Conservation (phyloP, 2,329 filamentous ascomycete genomes). For the Colletotrichum brevisporum region DNA sequence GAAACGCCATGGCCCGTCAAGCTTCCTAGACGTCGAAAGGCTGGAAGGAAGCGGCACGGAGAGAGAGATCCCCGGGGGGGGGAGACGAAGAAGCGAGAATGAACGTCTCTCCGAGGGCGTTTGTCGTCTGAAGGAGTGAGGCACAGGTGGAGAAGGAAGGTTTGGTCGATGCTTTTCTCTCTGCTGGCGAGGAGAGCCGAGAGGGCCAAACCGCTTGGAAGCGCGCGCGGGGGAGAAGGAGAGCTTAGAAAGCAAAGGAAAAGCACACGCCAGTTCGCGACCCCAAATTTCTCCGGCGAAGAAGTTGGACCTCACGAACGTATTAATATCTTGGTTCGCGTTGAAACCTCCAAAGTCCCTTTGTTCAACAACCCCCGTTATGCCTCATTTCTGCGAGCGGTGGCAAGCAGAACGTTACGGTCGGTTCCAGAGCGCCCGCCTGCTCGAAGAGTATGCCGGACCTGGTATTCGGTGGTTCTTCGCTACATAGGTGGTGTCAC, state of each 20-base stretch:
- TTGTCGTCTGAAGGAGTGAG: not conserved
- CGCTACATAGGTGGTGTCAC: not conserved
- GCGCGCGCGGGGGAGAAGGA: no score
- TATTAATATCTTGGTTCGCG: not conserved
- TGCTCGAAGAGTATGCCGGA: not conserved
- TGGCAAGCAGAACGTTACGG: not conserved
- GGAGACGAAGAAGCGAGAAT: not conserved
- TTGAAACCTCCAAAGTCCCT: not conserved
- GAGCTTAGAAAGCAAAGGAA: not conserved
- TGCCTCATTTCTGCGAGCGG: no score
- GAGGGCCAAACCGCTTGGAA: not conserved
- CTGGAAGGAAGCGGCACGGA: not conserved
- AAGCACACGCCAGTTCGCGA: not conserved
- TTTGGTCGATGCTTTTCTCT: no score
- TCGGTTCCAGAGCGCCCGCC: not conserved
- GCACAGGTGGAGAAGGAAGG: not conserved
- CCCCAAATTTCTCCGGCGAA: not conserved
- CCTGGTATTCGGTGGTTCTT: not conserved
- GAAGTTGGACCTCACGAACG: not conserved
- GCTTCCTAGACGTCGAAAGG: not conserved
- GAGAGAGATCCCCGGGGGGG: not conserved
- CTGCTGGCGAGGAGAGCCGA: not conserved
- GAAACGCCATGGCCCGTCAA: slow-evolving; percentile 30
- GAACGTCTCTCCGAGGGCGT: not conserved
- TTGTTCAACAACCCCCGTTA: not conserved